phyloP scores from a whole-genome alignment of 2,329 filamentous ascomycete species.

The Aureobasidium sp. region DNA sequence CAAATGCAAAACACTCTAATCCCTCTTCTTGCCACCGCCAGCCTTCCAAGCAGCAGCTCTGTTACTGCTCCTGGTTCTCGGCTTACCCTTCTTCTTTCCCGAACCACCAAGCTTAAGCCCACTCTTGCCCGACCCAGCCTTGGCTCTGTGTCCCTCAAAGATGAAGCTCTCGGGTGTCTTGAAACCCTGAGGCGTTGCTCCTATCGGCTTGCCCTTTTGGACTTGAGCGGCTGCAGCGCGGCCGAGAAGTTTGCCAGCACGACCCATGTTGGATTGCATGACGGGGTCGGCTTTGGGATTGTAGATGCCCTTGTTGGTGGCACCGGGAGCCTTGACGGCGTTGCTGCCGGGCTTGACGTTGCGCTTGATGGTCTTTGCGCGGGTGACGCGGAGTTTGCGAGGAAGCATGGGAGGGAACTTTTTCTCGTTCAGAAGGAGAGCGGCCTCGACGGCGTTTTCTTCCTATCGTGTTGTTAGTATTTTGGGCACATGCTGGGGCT shows the following conservation, averaged over 20 bases:
- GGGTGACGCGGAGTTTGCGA: slow-evolving; percentile 73
- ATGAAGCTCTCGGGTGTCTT: slow-evolving; percentile 63
- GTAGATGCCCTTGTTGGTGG: slow-evolving; percentile 39
- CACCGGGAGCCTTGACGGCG: slow-evolving; percentile 16
- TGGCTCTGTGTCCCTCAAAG: slow-evolving; percentile 76
- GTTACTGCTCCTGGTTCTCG: slow-evolving; percentile 37
- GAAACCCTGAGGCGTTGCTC: slow-evolving; percentile 26
- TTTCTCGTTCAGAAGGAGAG: slow-evolving; percentile 80
- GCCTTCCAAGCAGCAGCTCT: slow-evolving; percentile 42
- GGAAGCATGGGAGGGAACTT: slow-evolving; percentile 94
- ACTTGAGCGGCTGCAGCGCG: slow-evolving; percentile 49
- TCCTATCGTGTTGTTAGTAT: slow-evolving; percentile 40
- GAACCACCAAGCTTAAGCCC: slow-evolving; percentile 55
- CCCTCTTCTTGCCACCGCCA: slow-evolving; percentile 13
- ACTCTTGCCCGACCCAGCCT: slow-evolving; percentile 56
- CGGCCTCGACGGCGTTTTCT: slow-evolving; percentile 81
- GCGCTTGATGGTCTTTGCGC: slow-evolving; percentile 66
- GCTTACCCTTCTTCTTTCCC: slow-evolving; percentile 40
- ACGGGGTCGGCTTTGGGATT: slow-evolving; percentile 64
- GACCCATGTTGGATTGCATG: slow-evolving; percentile 64
- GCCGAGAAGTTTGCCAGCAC: slow-evolving; percentile 67
- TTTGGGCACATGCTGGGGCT: background rate
- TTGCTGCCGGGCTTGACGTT: slow-evolving; percentile 31
- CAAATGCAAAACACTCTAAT: background rate
- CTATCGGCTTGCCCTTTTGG: slow-evolving; percentile 1